Percentiles rank a stretch among this genome's conserved stretches.
phyloP scores from a whole-genome alignment of 1,284 basidiomycete species.

The Rhodotorula sp. region DNA sequence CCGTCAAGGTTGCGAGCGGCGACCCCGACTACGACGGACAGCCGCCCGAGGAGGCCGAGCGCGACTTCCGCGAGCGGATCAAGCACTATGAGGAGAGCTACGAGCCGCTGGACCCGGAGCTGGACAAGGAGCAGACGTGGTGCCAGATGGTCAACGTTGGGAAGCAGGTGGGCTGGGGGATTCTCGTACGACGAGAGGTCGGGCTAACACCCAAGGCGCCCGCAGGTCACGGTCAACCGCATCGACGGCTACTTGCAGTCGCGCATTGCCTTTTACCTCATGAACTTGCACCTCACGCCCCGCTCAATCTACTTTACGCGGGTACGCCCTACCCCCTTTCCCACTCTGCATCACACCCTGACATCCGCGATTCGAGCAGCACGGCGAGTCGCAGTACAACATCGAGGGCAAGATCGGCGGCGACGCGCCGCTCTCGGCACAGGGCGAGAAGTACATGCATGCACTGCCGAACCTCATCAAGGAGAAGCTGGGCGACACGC shows the following conservation, averaged over 20 bases:
- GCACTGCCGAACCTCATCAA: conserved; percentile 85
- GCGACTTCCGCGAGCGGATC: conserved; percentile 89
- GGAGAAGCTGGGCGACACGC: conserved; percentile 86
- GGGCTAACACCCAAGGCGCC: not conserved
- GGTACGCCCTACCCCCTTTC: conserved; percentile 57
- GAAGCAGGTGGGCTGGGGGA: conserved; percentile 74
- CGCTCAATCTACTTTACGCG: conserved; percentile 95
- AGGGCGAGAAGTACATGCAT: conserved; percentile 80
- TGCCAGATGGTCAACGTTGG: conserved; percentile 87
- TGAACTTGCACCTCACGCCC: conserved; percentile 97
- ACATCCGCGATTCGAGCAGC: conserved; percentile 53
- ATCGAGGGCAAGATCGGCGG: conserved; percentile 97
- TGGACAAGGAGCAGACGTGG: conserved; percentile 69
- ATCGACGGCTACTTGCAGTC: conserved; percentile 82
- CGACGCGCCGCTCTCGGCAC: conserved; percentile 80
- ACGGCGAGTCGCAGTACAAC: conserved; percentile 97
- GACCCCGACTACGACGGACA: conserved; percentile 96
- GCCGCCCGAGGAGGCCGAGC: conserved; percentile 79
- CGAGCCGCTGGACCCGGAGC: conserved; percentile 82
- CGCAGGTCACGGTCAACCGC: conserved; percentile 43
- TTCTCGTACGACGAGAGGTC: no score
- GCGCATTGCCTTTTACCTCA: conserved; percentile 96
- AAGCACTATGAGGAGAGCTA: conserved; percentile 94
- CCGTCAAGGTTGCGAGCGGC: conserved; percentile 90
- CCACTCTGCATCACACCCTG: not conserved